phyloP scores from a whole-genome alignment of 352 stramenopile species.

The Phytophthora syringae region DNA sequence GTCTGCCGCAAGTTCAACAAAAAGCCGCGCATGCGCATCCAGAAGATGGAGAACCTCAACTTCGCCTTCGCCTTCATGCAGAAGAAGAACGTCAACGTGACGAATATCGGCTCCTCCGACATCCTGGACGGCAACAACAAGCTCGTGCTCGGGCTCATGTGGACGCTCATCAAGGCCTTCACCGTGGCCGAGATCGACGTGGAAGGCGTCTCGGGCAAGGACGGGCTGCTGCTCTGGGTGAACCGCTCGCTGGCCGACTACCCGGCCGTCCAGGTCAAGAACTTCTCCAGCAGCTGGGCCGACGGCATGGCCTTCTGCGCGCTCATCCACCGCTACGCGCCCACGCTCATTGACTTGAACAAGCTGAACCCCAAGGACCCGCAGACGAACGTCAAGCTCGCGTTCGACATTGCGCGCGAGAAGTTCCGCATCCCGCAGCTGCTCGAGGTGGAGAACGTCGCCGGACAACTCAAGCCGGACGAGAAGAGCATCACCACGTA shows the following conservation, averaged over 20 bases:
- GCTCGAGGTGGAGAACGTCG: constrained; percentile 87
- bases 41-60: constrained; percentile 94
- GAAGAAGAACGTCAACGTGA: constrained; percentile 90
- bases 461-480: constrained; percentile 84
- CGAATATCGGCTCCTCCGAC: constrained; percentile 93
- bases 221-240: constrained; percentile 91
- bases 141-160: constrained; percentile 92
- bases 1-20: constrained; percentile 92
- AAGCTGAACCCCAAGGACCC: constrained; percentile 68
- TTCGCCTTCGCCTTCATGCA: constrained; percentile 91
- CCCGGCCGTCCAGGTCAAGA: constrained; percentile 83
- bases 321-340: constrained; percentile 91
- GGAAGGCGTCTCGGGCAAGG: constrained; percentile 90
- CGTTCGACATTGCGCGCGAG: constrained; percentile 85
- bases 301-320: constrained; percentile 91
- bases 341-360: constrained; percentile 87
- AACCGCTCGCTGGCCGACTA: constrained; percentile 90
- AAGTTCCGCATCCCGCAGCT: constrained; percentile 90
- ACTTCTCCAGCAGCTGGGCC: constrained; percentile 90
- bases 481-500: constrained; percentile 95
- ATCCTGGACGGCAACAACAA: constrained; percentile 93
- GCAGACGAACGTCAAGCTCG: constrained; percentile 78
- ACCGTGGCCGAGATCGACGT: constrained; percentile 87
- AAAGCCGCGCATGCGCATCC: constrained; percentile 92
- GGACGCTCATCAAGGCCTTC: constrained; percentile 94